These are phyloP conservation scores for Phytophthora boehmeriae DNA, from an alignment of 352 stramenopile genomes.

Conservation along the genomic window DNA sequence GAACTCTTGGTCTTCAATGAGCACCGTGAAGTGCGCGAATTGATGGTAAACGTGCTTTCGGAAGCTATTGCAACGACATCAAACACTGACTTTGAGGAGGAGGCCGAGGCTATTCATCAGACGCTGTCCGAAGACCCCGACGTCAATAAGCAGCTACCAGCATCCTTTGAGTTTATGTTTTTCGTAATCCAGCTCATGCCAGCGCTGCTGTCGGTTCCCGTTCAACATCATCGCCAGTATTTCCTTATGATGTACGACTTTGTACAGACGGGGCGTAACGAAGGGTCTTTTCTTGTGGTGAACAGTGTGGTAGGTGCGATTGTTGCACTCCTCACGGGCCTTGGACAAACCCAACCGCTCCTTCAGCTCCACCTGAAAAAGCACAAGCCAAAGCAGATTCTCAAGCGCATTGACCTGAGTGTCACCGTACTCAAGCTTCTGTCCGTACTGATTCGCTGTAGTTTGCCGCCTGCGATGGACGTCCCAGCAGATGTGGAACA, in stretches of 20 bases:
- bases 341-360: slow-evolving; percentile 62
- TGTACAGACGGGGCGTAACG: slow-evolving; percentile 79
- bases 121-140: slow-evolving; percentile 8
- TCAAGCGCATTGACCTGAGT: slow-evolving; percentile 83
- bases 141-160: slow-evolving; percentile 54
- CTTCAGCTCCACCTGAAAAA: slow-evolving; percentile 72
- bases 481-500: slow-evolving; percentile 33
- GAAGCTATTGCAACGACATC: slow-evolving; percentile 72
- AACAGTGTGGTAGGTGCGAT: slow-evolving; percentile 85
- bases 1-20: slow-evolving; percentile 80
- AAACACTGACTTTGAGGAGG: slow-evolving; percentile 55
- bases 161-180: slow-evolving; percentile 85
- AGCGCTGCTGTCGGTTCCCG: slow-evolving; percentile 65
- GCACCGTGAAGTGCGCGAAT: slow-evolving; percentile 66
- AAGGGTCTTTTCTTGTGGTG: slow-evolving; percentile 82
- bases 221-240: slow-evolving; percentile 73
- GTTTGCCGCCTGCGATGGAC: slow-evolving; percentile 76
- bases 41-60: slow-evolving; percentile 71
- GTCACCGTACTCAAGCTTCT: slow-evolving; percentile 73
- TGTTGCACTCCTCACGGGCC: slow-evolving; percentile 65
- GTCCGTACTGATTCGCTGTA: slow-evolving; percentile 74
- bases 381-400: slow-evolving; percentile 69
- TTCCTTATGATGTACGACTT: slow-evolving; percentile 81
- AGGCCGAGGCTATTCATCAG: slow-evolving; percentile 8
- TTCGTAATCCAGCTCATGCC: slow-evolving; percentile 82